These are phyloP conservation scores for Pezicula radicicola DNA, from an alignment of 2,329 filamentous ascomycete species.

Conservation along the genomic window DNA sequence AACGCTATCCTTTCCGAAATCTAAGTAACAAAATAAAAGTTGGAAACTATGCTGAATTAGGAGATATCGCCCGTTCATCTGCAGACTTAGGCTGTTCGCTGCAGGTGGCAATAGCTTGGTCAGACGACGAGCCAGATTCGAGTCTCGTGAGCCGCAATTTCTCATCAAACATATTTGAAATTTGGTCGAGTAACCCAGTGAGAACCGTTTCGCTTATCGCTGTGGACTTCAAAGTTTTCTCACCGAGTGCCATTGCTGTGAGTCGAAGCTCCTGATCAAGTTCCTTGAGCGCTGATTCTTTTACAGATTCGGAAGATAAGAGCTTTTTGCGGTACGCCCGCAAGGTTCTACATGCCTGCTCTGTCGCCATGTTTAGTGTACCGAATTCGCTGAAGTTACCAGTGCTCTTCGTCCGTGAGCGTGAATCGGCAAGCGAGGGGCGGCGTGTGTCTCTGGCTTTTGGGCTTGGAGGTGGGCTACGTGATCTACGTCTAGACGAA, in stretches of 20 bases:
- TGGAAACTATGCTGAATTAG: too few species aligned
- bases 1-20: too few species aligned
- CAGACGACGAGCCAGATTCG: constrained; percentile 5
- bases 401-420: constrained; percentile 48
- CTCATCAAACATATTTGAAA: constrained; percentile 71
- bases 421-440: constrained; percentile 48
- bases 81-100: too few species aligned
- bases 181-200: constrained; percentile 68
- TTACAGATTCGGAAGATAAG: constrained; percentile 50
- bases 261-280: constrained; percentile 63
- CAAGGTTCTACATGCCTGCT: constrained; percentile 61
- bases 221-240: constrained; percentile 33
- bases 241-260: constrained; percentile 54
- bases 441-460: constrained; percentile 35
- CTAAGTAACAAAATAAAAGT: too few species aligned
- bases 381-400: constrained; percentile 43
- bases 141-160: constrained; percentile 51
- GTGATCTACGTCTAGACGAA: constrained; percentile 21
- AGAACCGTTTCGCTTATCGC: constrained; percentile 56
- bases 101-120: too few species aligned
- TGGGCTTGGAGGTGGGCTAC: constrained; percentile 25
- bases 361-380: constrained; percentile 59
- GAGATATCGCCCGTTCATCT: too few species aligned
- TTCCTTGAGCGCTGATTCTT: constrained; percentile 56
- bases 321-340: constrained; percentile 63